Evolutionary conservation across 345 rosid species (phyloP).

Genomic region (Eucalyptus dawsonii): DNA sequence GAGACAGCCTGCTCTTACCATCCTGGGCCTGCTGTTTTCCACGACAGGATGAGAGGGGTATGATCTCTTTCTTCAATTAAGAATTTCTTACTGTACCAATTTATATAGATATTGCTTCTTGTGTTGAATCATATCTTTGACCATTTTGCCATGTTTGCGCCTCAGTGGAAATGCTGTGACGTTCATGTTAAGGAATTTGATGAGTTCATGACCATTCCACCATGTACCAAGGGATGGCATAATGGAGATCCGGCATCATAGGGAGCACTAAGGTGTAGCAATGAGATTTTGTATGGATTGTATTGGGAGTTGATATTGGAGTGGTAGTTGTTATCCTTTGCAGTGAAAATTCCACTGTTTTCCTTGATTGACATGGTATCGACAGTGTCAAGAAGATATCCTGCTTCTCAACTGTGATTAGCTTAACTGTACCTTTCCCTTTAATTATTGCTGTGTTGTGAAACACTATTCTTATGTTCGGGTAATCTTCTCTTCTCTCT

Average conservation of each 20-base stretch:
- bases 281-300: not conserved
- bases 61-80: not conserved
- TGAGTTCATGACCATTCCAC: conserved; percentile 85
- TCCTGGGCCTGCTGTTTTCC: conserved; percentile 96
- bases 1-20: conserved; percentile 74
- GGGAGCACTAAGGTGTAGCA: not conserved
- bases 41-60: conserved; percentile 82
- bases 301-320: not conserved
- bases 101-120: not conserved
- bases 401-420: not conserved
- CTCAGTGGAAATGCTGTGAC: conserved; percentile 95
- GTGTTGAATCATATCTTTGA: not conserved
- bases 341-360: not conserved
- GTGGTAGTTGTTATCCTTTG: not conserved
- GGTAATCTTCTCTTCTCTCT: not conserved
- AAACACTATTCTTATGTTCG: not conserved
- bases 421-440: not conserved
- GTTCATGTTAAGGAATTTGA: conserved; percentile 86
- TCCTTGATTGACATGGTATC: not conserved
- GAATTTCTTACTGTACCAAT: not conserved
- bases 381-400: not conserved
- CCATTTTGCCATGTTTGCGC: not conserved
- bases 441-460: not conserved
- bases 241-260: conserved; percentile 22
- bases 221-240: conserved; percentile 95